A percentile compares a stretch with the other conserved stretches of the same genome.
These are phyloP conservation scores for Oenanthe javanica DNA, from an alignment of 140 eudicot species.

Conservation along the genomic window DNA sequence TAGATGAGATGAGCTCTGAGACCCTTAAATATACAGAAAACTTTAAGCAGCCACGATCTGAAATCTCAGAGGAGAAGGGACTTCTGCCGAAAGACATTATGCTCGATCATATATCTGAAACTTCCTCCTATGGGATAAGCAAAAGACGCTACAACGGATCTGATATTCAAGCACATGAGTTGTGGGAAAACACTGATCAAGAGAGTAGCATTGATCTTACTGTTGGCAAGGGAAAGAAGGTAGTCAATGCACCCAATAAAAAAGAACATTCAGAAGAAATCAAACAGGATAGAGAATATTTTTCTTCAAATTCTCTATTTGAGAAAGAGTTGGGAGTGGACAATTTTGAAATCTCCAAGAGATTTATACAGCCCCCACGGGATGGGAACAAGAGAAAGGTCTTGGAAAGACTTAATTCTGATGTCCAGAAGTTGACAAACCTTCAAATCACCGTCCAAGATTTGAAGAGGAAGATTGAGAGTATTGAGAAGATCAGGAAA, in stretches of 20 bases:
- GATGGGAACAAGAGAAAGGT: conserved; percentile 63
- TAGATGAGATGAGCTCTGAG: conserved; percentile 50
- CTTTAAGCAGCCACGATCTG: conserved; percentile 44
- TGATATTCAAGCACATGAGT: conserved; percentile 37
- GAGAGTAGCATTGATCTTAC: conserved; percentile 40
- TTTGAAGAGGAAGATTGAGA: conserved; percentile 63
- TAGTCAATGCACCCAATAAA: conserved; percentile 10
- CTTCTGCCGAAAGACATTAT: conserved; percentile 71
- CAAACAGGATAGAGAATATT: conserved; percentile 19
- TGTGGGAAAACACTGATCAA: conserved; percentile 61
- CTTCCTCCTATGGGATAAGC: conserved; percentile 52
- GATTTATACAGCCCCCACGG: conserved; percentile 32
- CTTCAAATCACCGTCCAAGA: conserved; percentile 91
- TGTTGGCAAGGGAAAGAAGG: conserved; percentile 24
- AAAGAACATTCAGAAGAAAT: conserved; percentile 18
- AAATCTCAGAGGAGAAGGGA: conserved; percentile 47
- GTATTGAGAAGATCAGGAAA: conserved; percentile 33
- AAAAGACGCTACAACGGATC: conserved; percentile 32
- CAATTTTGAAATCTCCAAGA: conserved; percentile 50
- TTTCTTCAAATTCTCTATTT: conserved; percentile 23
- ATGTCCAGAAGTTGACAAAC: conserved; percentile 66
- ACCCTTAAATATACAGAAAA: conserved; percentile 27
- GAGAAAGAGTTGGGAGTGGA: conserved; percentile 51
- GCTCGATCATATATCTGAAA: conserved; percentile 82
- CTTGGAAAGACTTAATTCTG: conserved; percentile 71